A percentile compares a stretch with the other conserved stretches of the same genome.
Conservation (phyloP, 495 filamentous ascomycete genomes). For the Jackrogersella minutella region DNA sequence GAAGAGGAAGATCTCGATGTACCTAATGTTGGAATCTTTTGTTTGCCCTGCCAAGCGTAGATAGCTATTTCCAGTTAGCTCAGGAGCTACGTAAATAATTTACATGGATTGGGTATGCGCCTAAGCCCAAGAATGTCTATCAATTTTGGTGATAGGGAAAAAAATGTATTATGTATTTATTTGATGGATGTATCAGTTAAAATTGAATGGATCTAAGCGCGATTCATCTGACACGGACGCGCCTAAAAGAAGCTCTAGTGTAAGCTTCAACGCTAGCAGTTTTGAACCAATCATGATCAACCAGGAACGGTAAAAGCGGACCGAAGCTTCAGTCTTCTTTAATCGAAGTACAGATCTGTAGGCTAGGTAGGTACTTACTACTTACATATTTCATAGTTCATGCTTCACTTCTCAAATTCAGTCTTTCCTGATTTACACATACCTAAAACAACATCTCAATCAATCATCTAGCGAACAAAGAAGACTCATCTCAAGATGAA, state of each 20-base stretch:
- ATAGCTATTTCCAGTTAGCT: constrained; percentile 17
- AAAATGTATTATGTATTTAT: neutral
- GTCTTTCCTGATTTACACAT: constrained; percentile 4
- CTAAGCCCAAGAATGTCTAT: neutral
- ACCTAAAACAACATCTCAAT: neutral
- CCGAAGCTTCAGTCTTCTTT: constrained; percentile 28
- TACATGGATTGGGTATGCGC: neutral
- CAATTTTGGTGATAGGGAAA: constrained; percentile 10
- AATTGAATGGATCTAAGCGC: constrained; percentile 18
- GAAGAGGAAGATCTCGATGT: constrained; percentile 10
- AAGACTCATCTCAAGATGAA: constrained; percentile 23
- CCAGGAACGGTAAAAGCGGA: constrained; percentile 16
- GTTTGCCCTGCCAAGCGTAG: constrained; percentile 12
- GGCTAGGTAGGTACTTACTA: too few relatives aligned
- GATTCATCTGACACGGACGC: constrained; percentile 21
- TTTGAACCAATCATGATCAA: constrained; percentile 14
- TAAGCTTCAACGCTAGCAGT: neutral
- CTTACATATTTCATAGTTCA: neutral
- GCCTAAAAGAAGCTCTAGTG: constrained; percentile 13
- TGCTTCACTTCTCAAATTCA: neutral
- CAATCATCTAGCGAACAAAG: neutral
- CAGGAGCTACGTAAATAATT: too few relatives aligned
- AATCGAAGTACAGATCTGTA: constrained; percentile 7
- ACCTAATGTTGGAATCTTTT: neutral
- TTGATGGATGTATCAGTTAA: constrained; percentile 12